Evolutionary conservation across 768 basidiomycete species (phyloP).

Genomic region (Xerocomellus chrysenteron): DNA sequence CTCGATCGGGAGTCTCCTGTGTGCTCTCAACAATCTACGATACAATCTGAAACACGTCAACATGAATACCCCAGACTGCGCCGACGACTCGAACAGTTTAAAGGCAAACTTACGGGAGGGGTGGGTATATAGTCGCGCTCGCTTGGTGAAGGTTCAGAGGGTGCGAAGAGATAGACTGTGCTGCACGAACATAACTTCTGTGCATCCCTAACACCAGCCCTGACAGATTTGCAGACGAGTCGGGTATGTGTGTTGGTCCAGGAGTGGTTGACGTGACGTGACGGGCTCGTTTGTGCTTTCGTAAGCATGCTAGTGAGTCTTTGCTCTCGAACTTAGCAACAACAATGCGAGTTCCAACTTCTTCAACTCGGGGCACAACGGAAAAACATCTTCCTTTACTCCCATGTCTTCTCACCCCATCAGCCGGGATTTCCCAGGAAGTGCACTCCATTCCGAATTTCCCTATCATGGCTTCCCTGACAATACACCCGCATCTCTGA

Average conservation of each 20-base stretch:
- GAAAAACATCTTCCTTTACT: too few relatives aligned
- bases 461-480: too few relatives aligned
- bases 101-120: constrained; percentile 61
- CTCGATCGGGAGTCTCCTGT: constrained; percentile 67
- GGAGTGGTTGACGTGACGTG: background rate
- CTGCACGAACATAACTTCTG: constrained; percentile 22
- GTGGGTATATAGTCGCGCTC: constrained; percentile 73
- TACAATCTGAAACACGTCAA: constrained; percentile 56
- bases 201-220: constrained; percentile 11
- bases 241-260: background rate
- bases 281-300: background rate
- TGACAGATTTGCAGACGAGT: background rate
- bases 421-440: too few relatives aligned
- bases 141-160: constrained; percentile 62
- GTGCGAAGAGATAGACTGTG: constrained; percentile 48
- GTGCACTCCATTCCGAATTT: too few relatives aligned
- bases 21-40: constrained; percentile 76
- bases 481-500: too few relatives aligned
- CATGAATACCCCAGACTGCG: background rate
- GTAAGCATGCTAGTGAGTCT: background rate
- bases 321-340: too few relatives aligned
- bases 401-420: too few relatives aligned
- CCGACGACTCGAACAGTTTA: background rate
- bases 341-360: too few relatives aligned
- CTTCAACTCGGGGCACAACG: too few relatives aligned